Conservation (phyloP, 169 alveolate genomes). For the Babesia bovis region DNA sequence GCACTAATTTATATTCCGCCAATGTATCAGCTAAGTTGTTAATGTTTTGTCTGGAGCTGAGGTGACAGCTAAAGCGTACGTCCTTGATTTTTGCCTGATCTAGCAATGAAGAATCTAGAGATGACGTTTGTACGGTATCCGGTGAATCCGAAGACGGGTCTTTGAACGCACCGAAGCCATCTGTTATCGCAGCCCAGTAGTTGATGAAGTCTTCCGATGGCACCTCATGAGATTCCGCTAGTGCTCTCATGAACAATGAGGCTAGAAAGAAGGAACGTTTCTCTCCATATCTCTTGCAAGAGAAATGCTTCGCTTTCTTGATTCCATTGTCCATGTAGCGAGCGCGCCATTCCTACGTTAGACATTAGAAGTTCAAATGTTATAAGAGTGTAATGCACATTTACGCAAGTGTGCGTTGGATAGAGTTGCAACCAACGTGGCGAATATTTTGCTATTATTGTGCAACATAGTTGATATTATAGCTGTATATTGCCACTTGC, state of each 20-base stretch:
- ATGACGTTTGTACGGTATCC: neutral
- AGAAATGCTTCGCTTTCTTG: constrained; percentile 64
- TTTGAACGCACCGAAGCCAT: constrained; percentile 28
- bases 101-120: neutral
- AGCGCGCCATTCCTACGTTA: constrained; percentile 63
- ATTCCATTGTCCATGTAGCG: constrained; percentile 61
- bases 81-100: neutral
- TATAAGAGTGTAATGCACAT: neutral
- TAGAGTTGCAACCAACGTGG: too few relatives aligned
- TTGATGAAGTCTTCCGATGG: constrained; percentile 35
- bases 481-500: too few relatives aligned
- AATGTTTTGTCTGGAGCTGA: neutral
- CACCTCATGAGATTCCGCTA: constrained; percentile 28
- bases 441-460: too few relatives aligned
- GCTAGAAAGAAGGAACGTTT: constrained; percentile 52
- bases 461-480: too few relatives aligned
- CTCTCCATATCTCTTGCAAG: constrained; percentile 52
- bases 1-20: constrained; percentile 14
- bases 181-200: constrained; percentile 34
- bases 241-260: constrained; percentile 35
- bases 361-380: constrained; percentile 14
- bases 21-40: neutral
- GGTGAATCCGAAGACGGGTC: neutral
- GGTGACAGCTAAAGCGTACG: neutral
- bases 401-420: neutral